Evolutionary conservation across 176 grass and related monocot genomes (phyloP).

Genomic region (Phragmites australis): DNA sequence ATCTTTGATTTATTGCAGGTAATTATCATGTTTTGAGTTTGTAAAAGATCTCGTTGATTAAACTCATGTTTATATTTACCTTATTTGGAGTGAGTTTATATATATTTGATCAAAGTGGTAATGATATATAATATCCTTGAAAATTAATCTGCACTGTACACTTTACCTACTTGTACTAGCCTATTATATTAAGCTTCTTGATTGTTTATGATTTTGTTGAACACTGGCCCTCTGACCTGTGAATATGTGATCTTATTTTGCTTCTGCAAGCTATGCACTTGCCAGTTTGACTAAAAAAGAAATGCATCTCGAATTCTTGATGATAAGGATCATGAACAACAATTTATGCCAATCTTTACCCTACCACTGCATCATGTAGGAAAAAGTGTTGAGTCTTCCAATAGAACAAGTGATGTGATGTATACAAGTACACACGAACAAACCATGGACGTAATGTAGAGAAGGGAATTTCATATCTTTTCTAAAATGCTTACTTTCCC

Average conservation of each 20-base stretch:
- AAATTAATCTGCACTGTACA: not conserved
- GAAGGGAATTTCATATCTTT: conserved; percentile 18
- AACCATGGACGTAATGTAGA: not conserved
- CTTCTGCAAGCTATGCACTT: conserved; percentile 11
- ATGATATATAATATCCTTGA: not conserved
- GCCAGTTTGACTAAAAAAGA: not conserved
- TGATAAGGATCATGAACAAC: not conserved
- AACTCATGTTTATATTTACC: conserved; percentile 5
- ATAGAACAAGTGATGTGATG: not conserved
- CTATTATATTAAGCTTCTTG: not conserved
- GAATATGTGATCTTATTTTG: not conserved
- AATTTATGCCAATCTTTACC: not conserved
- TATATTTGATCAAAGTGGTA: not conserved
- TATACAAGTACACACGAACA: conserved; percentile 17
- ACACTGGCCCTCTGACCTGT: not conserved
- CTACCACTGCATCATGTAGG: not conserved
- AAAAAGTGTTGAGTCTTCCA: conserved; percentile 21
- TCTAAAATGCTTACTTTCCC: not conserved
- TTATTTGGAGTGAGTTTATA: not conserved
- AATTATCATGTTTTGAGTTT: conserved; percentile 18
- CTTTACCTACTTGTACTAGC: conserved; percentile 5
- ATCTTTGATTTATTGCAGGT: conserved; percentile 84
- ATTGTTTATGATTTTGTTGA: conserved; percentile 7
- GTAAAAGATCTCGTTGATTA: conserved; percentile 14
- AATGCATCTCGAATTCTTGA: not conserved